These are phyloP conservation scores for Amanita molliuscula DNA, from an alignment of 768 basidiomycete species.

Conservation along the genomic window DNA sequence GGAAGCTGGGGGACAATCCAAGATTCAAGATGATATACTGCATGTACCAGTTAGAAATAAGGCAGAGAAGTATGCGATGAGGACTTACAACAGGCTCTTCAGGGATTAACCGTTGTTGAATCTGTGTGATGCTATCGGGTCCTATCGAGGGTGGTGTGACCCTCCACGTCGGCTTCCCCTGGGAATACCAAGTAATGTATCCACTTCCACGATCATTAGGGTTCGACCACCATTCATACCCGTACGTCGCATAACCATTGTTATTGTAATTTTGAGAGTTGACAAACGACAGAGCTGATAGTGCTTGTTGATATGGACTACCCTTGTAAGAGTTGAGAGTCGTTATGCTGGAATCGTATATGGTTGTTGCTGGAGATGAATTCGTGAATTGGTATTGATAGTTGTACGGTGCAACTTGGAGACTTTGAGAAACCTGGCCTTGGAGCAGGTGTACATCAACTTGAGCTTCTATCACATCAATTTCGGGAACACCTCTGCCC, in stretches of 20 bases:
- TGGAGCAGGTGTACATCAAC: constrained; percentile 37
- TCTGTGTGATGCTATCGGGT: constrained; percentile 43
- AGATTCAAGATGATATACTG: constrained; percentile 82
- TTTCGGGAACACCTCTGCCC: constrained; percentile 84
- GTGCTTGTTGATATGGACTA: constrained; percentile 63
- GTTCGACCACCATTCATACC: constrained; percentile 75
- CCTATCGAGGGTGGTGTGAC: constrained; percentile 57
- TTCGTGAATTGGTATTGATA: constrained; percentile 53
- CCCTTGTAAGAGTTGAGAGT: constrained; percentile 60
- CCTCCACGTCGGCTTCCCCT: constrained; percentile 62
- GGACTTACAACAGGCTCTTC: constrained; percentile 87
- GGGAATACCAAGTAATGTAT: constrained; percentile 77
- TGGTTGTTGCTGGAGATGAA: constrained; percentile 35
- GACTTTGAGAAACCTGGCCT: constrained; percentile 72
- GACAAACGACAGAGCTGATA: constrained; percentile 52
- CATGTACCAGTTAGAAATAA: constrained; percentile 6
- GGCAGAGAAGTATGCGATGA: constrained; percentile 1
- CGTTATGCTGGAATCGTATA: constrained; percentile 43
- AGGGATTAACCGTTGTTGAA: constrained; percentile 64
- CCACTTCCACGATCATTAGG: constrained; percentile 55
- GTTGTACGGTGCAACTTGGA: constrained; percentile 76
- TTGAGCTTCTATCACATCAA: constrained; percentile 87
- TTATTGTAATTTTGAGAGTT: constrained; percentile 47
- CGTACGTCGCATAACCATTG: constrained; percentile 48
- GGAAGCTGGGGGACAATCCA: constrained; percentile 73